A percentile compares a stretch with the other conserved stretches of the same genome.
These are phyloP conservation scores for Casuarina equisetifolia DNA, from an alignment of 306 rosid genomes.

Conservation along the genomic window DNA sequence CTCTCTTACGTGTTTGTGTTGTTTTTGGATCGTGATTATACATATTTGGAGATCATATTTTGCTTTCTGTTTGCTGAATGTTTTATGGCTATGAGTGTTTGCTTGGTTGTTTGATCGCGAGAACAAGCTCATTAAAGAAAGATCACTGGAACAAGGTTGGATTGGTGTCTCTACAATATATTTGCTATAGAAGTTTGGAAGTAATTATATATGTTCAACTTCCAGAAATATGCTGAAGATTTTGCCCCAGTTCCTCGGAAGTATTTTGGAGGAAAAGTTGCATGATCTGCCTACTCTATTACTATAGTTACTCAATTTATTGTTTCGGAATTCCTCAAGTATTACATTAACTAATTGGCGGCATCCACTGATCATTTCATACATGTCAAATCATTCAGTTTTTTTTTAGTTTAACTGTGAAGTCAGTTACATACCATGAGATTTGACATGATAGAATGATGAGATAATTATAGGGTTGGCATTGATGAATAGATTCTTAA, in stretches of 20 bases:
- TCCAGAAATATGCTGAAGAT: not conserved
- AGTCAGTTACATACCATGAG: not conserved
- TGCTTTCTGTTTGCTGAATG: not conserved
- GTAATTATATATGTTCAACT: not conserved
- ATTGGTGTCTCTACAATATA: not conserved
- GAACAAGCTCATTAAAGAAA: not conserved
- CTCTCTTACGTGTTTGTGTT: not conserved
- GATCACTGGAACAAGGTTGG: not conserved
- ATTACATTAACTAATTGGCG: not conserved
- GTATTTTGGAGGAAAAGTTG: not conserved
- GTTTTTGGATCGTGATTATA: not conserved
- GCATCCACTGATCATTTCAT: not conserved
- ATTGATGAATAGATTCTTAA: not conserved
- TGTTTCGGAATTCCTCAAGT: not conserved
- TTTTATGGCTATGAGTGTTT: not conserved
- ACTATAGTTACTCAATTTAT: not conserved
- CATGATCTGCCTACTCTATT: not conserved
- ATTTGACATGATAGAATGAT: not conserved
- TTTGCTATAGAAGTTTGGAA: not conserved
- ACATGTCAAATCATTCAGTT: not conserved
- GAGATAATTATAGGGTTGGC: not conserved
- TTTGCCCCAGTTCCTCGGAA: not conserved
- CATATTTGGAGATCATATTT: not conserved
- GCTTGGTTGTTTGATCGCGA: not conserved
- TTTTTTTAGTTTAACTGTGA: not conserved